Evolutionary conservation across 2,329 filamentous ascomycete species (phyloP), one percentile per base, ranked within the genome.

Genomic region (Alternaria conjuncta): DNA sequence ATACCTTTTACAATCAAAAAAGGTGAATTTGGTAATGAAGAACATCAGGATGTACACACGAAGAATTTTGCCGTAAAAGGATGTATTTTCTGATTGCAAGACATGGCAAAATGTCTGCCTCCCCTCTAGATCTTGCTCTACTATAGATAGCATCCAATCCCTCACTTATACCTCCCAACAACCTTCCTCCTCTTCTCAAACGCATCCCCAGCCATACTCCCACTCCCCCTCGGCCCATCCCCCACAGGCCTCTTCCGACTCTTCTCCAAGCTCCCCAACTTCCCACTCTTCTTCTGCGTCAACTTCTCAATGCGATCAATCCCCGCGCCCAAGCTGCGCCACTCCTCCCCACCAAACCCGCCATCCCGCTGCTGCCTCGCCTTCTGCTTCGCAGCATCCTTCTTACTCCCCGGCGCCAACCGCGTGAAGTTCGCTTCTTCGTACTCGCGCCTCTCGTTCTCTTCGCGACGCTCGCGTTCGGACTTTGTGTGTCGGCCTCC

Each of bases 391-490:
- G 88, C 86, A 62, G 84, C 83, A 6, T 97, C 94, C 83, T 97
- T 97, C 86, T 97, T 98, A 82, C 89, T 92, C 79, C 92, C 88
- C 73, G 89, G 90, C 12, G 95, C 94, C 73, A 99, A 84, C 71
- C 96, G 92, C 15, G 93, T 89, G 75, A 97, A 95, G 82, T 99
- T 97, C 71, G 85, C 87, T 82, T 99, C 96, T 84, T 99, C 96
- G 82, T 97, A 99, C 51, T 92, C 88, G 63, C 87, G 87, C 59
- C 92, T 86, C 82, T 97, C 94, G 2, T 87, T 87, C 79, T 98
- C 94, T 44, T 89, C 88, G 66, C 89, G 89, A 60, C 92, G 88
- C 77, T 97, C 91, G 32, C 88, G 85, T 13, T 89, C 87, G 6
- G 92, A 92, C 85, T 94, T 96, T 74, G 89, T 88, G 78, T 89